Conservation (phyloP, 768 basidiomycete genomes). For the Fistulinella prunicolor region DNA sequence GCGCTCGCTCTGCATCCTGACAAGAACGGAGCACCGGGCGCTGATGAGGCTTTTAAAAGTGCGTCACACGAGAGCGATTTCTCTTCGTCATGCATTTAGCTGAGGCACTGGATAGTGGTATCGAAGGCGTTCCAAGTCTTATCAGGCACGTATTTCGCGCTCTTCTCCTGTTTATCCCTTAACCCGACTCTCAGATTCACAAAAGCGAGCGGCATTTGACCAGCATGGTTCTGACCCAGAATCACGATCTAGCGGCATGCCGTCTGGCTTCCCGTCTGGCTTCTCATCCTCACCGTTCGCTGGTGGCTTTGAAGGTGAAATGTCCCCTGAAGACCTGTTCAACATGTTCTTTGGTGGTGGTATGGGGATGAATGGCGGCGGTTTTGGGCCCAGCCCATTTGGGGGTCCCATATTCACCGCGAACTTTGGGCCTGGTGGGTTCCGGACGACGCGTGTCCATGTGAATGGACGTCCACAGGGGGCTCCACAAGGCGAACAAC, state of each 20-base stretch:
- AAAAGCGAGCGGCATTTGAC: conserved; percentile 88
- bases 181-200: conserved; percentile 52
- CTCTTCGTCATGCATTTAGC: background rate
- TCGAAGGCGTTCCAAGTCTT: conserved; percentile 96
- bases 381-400: conserved; percentile 53
- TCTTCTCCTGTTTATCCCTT: conserved; percentile 1
- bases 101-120: conserved; percentile 61
- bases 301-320: conserved; percentile 69
- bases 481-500: conserved; percentile 36
- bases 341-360: conserved; percentile 95
- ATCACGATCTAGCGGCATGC: conserved; percentile 70
- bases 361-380: conserved; percentile 41
- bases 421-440: conserved; percentile 79
- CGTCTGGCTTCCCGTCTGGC: conserved; percentile 47
- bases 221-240: conserved; percentile 87
- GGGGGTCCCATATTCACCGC: conserved; percentile 63
- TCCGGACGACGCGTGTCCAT: conserved; percentile 62
- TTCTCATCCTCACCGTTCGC: conserved; percentile 52
- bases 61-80: conserved; percentile 28
- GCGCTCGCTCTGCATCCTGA: conserved; percentile 89
- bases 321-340: conserved; percentile 95
- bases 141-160: conserved; percentile 49
- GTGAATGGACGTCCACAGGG: conserved; percentile 37
- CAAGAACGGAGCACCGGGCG: conserved; percentile 96
- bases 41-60: conserved; percentile 99